These are phyloP conservation scores for Obelidium mucronatum DNA, from an alignment of 192 early-diverging fungal genomes.

Conservation along the genomic window DNA sequence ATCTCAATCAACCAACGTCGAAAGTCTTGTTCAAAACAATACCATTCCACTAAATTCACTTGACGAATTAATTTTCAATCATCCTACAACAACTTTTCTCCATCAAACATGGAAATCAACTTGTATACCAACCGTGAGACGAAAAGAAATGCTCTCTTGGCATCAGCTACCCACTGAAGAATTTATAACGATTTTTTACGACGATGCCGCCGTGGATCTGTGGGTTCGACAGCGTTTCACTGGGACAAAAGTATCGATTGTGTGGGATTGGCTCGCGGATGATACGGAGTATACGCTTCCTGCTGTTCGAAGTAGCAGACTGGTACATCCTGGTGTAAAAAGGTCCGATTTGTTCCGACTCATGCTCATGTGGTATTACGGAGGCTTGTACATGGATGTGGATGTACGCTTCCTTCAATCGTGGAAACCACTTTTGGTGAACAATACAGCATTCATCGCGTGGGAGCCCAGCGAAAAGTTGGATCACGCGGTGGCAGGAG, in stretches of 20 bases:
- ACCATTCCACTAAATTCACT: no score
- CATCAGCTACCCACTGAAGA: background rate
- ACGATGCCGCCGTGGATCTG: background rate
- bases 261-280: background rate
- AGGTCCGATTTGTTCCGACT: background rate
- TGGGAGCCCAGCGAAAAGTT: background rate
- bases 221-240: background rate
- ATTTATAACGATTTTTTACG: background rate
- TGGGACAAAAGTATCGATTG: background rate
- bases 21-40: no score
- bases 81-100: no score
- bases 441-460: background rate
- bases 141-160: slow-evolving; percentile 1
- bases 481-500: background rate
- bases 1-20: no score
- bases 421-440: background rate
- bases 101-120: slow-evolving; percentile 13
- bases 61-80: no score
- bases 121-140: background rate
- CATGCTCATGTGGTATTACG: slow-evolving; percentile 6
- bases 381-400: slow-evolving; percentile 1
- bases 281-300: background rate
- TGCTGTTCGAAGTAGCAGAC: background rate
- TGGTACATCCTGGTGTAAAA: background rate
- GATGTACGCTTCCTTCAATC: background rate